Percentiles rank a stretch among this genome's conserved stretches.
phyloP scores from a whole-genome alignment of 495 filamentous ascomycete species.

The Hypoxylon rickii region DNA sequence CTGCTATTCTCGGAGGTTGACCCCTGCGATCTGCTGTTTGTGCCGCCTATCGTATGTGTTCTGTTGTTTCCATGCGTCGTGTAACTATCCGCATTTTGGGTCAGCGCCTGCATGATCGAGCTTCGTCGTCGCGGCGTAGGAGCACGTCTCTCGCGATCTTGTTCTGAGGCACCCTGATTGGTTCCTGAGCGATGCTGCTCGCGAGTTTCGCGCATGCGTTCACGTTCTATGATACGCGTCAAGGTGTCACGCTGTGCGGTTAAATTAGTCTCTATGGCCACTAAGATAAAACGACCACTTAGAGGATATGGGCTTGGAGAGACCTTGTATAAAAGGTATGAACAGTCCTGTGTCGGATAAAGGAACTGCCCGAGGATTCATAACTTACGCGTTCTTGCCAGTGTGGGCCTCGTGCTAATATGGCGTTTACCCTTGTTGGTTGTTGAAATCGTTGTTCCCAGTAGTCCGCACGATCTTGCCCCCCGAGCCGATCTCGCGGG shows the following conservation, averaged over 20 bases:
- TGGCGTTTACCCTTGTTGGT: too few species aligned
- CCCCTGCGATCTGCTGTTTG: constrained; percentile 17
- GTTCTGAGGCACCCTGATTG: constrained; percentile 28
- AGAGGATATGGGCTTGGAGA: too few species aligned
- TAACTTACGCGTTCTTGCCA: constrained; percentile 36
- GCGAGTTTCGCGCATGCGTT: constrained; percentile 29
- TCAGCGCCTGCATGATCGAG: constrained; percentile 33
- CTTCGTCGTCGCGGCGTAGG: constrained; percentile 29
- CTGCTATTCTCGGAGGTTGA: constrained; percentile 5
- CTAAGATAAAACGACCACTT: too few species aligned
- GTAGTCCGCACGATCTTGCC: neutral
- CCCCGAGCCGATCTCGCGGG: constrained; percentile 38
- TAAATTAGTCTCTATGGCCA: too few species aligned
- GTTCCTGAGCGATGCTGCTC: constrained; percentile 23
- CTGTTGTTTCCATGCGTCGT: constrained; percentile 14
- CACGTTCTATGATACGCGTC: constrained; percentile 35
- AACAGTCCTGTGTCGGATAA: too few species aligned
- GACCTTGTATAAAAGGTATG: too few species aligned
- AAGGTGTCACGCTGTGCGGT: constrained; percentile 34
- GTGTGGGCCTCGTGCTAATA: constrained; percentile 26
- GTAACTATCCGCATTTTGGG: constrained; percentile 30
- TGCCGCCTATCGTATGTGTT: too few species aligned
- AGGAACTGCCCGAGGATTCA: constrained; percentile 1
- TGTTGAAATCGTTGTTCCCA: constrained; percentile 29
- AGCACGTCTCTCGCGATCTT: constrained; percentile 33